Evolutionary conservation across 2,329 filamentous ascomycete genomes (phyloP).

Genomic region (Knoxdaviesia proteae): DNA sequence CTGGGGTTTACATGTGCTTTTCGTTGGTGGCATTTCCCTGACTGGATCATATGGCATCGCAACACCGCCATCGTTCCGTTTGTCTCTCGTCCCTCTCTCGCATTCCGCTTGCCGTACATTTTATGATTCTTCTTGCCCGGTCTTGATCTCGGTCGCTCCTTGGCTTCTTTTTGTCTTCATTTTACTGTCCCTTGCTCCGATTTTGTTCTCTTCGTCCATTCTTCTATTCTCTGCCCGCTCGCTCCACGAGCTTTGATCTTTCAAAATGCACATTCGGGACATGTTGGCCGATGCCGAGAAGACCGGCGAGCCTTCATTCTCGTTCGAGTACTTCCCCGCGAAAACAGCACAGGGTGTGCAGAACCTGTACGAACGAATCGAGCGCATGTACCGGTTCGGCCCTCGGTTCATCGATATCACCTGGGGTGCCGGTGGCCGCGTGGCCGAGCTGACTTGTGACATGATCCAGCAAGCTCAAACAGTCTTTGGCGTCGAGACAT

Average conservation of each 20-base stretch:
- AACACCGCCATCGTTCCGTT: too few species aligned
- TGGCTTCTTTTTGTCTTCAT: not conserved
- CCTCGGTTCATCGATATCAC: constrained; percentile 96
- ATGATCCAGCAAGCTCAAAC: constrained; percentile 95
- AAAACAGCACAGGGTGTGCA: constrained; percentile 96
- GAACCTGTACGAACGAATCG: constrained; percentile 98
- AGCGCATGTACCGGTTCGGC: constrained; percentile 89
- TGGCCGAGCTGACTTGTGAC: constrained; percentile 83
- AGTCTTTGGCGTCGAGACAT: constrained; percentile 89
- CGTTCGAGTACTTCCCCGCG: constrained; percentile 97
- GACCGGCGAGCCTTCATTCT: constrained; percentile 72
- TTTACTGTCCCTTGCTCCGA: not conserved
- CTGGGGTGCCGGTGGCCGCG: constrained; percentile 85
- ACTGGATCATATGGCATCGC: too few species aligned
- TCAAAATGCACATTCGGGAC: constrained; percentile 82
- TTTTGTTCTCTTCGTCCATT: not conserved
- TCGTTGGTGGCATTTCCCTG: too few species aligned
- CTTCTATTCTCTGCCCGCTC: not conserved
- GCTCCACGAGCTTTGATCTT: not conserved
- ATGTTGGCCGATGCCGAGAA: constrained; percentile 70
- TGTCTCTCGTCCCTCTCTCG: too few species aligned
- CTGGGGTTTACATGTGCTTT: too few species aligned
- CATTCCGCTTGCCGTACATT: too few species aligned
- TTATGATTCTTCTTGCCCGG: too few species aligned
- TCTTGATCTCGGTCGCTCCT: too few species aligned